These are phyloP conservation scores for Nosema muscidifuracis DNA, from an alignment of 371 early-diverging fungal species.

Conservation along the genomic window DNA sequence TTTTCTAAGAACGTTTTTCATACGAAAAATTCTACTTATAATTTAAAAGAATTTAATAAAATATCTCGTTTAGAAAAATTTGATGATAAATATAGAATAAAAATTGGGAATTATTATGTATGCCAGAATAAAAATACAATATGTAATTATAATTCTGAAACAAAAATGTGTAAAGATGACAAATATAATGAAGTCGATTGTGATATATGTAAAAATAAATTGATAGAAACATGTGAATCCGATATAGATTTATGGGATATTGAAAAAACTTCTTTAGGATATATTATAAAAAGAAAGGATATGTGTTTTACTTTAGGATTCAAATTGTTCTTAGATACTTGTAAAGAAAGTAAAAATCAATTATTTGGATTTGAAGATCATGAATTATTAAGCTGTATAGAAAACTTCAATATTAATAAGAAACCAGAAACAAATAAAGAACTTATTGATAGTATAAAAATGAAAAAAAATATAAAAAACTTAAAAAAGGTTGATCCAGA, in stretches of 20 bases:
- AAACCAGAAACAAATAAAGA: constrained; percentile 5
- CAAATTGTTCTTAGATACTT: constrained; percentile 3
- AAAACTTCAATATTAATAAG: constrained; percentile 8
- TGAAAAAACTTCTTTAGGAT: constrained; percentile 10
- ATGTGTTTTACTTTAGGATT: constrained; percentile 11
- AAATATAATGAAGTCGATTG: constrained; percentile 6
- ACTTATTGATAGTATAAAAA: not conserved
- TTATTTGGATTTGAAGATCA: constrained; percentile 27
- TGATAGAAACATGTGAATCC: constrained; percentile 1
- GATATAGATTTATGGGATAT: constrained; percentile 23
- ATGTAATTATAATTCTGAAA: not conserved
- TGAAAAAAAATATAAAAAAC: constrained; percentile 5
- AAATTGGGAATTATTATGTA: constrained; percentile 2
- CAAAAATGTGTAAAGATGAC: constrained; percentile 3
- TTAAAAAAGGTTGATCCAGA: constrained; percentile 4
- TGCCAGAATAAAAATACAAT: not conserved
- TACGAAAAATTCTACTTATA: not conserved
- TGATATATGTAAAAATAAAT: constrained; percentile 1
- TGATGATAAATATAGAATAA: constrained; percentile 4
- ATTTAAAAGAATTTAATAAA: not conserved
- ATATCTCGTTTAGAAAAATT: not conserved
- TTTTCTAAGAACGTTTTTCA: not conserved
- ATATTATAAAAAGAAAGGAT: constrained; percentile 9
- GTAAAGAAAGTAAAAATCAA: constrained; percentile 20
- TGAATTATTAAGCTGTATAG: constrained; percentile 18